Evolutionary conservation across 345 rosid species (phyloP).

Genomic region (Alliaria petiolata): DNA sequence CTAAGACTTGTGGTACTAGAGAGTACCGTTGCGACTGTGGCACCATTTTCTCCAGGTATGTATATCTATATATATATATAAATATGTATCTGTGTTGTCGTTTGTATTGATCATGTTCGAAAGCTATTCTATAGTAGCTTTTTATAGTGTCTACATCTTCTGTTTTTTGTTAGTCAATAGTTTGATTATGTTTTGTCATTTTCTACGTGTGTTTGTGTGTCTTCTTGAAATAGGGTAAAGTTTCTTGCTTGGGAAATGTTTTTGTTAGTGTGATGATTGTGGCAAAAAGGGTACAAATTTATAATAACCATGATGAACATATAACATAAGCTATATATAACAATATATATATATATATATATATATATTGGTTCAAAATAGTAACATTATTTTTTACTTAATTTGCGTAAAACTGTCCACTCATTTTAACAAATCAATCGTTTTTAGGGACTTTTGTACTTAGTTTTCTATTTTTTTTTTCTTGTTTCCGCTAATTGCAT

Average conservation of each 20-base stretch:
- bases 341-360: background rate
- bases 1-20: conserved; percentile 94
- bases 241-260: conserved; percentile 15
- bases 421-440: too few relatives aligned
- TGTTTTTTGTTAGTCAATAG: conserved; percentile 6
- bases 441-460: too few relatives aligned
- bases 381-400: background rate
- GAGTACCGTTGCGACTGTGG: conserved; percentile 98
- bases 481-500: background rate
- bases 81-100: background rate
- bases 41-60: conserved; percentile 84
- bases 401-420: too few relatives aligned
- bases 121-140: background rate
- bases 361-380: background rate
- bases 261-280: conserved; percentile 1
- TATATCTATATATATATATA: background rate
- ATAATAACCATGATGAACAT: background rate
- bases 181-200: conserved; percentile 15
- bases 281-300: conserved; percentile 1
- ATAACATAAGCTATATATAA: background rate
- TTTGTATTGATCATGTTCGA: conserved; percentile 3
- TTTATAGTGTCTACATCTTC: background rate
- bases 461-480: too few relatives aligned
- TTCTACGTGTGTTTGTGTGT: conserved; percentile 10
- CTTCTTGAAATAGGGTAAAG: conserved; percentile 23